Evolutionary conservation across 1,284 basidiomycete species (phyloP), one percentile per base, ranked within the genome.

Genomic region (Blastosporella zonata): DNA sequence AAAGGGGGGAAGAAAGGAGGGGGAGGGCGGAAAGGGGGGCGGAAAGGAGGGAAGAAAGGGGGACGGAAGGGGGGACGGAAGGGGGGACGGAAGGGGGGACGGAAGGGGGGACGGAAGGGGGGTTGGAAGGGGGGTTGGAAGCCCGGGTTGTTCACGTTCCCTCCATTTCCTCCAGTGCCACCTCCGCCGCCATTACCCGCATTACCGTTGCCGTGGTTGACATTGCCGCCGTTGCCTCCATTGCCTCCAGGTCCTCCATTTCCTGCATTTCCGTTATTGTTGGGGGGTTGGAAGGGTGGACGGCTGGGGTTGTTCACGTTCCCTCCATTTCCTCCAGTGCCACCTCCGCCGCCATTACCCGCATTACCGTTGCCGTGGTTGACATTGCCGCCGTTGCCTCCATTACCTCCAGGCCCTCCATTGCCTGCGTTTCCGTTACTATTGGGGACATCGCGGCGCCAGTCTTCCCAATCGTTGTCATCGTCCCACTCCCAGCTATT

Each of bases 271-370:
- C 20, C 36, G 6, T 3, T 18, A 12, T 34, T 12, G 21, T n/a
- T n/a, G n/a, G n/a, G n/a, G n/a, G n/a, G n/a, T n/a, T n/a, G n/a
- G n/a, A n/a, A n/a, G n/a, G n/a, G n/a, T n/a, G n/a, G n/a, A n/a
- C n/a, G n/a, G n/a, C n/a, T n/a, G n/a, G n/a, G n/a, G n/a, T n/a
- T n/a, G n/a, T n/a, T n/a, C n/a, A n/a, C n/a, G n/a, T 9, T 28
- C n/a, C 5, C 29, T 9, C 29, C 29, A 13, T 31, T 12, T 1
- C 38, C 46, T 20, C 31, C 17, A 25, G 34, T 18, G n/a, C 38
- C 46, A 9, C 37, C 46, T 2, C 34, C 23, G 1, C 46, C 46
- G 2, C 46, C 46, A 10, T 47, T 27, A 4, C 45, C 34, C 3
- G 28, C 7, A 18, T 29, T 38, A 10, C 46, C 46, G 6, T 40